Evolutionary conservation across 345 rosid species (phyloP).

Genomic region (Populus pruinosa): DNA sequence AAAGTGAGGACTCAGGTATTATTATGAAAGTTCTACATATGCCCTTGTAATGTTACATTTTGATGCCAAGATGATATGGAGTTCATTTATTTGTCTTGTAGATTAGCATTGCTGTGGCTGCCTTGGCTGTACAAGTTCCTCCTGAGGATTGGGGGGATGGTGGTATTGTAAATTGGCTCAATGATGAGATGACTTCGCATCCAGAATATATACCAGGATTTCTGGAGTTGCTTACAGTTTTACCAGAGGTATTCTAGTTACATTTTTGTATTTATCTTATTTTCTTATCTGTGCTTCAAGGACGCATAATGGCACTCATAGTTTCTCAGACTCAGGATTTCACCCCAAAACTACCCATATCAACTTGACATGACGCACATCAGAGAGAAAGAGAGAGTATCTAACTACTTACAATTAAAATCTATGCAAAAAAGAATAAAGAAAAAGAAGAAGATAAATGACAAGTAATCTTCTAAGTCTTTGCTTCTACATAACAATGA

Average conservation of each 20-base stretch:
- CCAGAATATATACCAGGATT: constrained; percentile 95
- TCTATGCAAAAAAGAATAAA: neutral
- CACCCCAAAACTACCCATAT: neutral
- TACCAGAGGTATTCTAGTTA: constrained; percentile 75
- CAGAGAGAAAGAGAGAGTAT: neutral
- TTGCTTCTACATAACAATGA: too few relatives aligned
- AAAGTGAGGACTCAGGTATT: constrained; percentile 97
- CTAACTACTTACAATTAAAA: neutral
- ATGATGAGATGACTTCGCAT: constrained; percentile 86
- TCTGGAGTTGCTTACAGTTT: constrained; percentile 89
- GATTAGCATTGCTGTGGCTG: constrained; percentile 99
- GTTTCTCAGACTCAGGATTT: neutral
- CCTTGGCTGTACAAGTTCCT: constrained; percentile 97
- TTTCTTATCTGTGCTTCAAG: neutral
- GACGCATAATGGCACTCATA: neutral
- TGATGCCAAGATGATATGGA: constrained; percentile 6
- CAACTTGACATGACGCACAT: neutral
- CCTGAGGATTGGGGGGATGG: constrained; percentile 96
- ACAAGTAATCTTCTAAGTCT: too few relatives aligned
- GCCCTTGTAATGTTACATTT: neutral
- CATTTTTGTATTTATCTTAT: neutral
- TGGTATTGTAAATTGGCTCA: constrained; percentile 89
- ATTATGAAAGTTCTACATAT: neutral
- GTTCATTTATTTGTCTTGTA: constrained; percentile 38
- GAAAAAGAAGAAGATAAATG: neutral